Percentiles rank a stretch among this genome's conserved stretches.
Evolutionary conservation across 192 early-diverging fungal species (phyloP).

Genomic region (Backusella mclennaniae): DNA sequence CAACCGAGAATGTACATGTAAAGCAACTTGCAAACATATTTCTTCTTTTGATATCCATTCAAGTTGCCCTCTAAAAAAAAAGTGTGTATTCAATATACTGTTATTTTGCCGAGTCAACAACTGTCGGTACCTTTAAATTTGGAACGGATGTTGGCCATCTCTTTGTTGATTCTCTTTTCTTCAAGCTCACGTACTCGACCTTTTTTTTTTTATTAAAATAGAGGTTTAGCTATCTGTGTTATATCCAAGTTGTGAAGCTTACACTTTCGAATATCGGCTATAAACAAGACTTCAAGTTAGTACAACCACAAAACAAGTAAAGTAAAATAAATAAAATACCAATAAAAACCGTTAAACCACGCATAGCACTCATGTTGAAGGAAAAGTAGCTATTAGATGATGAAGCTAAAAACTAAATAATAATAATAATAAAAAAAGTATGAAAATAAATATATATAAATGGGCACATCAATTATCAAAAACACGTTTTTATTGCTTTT

Average conservation of each 20-base stretch:
- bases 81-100: neutral
- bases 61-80: conserved; percentile 71
- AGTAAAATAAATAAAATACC: neutral
- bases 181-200: conserved; percentile 95
- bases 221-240: neutral
- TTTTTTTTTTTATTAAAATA: conserved; percentile 29
- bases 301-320: neutral
- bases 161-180: conserved; percentile 98
- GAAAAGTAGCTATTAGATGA: conserved; percentile 7
- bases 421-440: neutral
- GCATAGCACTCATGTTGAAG: conserved; percentile 16
- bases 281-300: conserved; percentile 72
- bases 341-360: conserved; percentile 15
- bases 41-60: conserved; percentile 99
- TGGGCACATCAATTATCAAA: neutral
- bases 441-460: neutral
- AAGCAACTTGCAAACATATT: conserved; percentile 98
- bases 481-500: conserved; percentile 3
- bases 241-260: conserved; percentile 31
- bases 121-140: conserved; percentile 90
- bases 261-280: conserved; percentile 99
- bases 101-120: neutral
- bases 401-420: neutral
- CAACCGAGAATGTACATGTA: conserved; percentile 99
- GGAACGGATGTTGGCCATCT: conserved; percentile 97